Percentiles rank a stretch among this genome's conserved stretches.
These are phyloP conservation scores for Botrytis porri DNA, from an alignment of 2,329 filamentous ascomycete species.

Conservation along the genomic window DNA sequence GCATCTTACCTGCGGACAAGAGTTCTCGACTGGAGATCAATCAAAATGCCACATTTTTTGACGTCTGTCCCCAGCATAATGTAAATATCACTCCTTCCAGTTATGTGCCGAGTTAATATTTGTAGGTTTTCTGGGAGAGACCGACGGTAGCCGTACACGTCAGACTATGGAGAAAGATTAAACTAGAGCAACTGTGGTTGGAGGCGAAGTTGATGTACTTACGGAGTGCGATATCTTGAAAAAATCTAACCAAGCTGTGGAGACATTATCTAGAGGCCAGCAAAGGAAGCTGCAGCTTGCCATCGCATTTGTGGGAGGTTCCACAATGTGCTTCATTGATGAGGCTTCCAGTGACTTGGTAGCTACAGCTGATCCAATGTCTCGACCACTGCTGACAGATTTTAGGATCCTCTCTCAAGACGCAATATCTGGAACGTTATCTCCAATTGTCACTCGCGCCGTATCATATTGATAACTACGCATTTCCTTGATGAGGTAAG, in stretches of 20 bases:
- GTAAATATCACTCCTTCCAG: not conserved
- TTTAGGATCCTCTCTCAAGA: conserved; percentile 53
- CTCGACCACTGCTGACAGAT: not conserved
- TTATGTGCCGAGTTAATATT: not conserved
- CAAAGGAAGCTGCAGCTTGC: conserved; percentile 66
- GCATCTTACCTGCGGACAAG: not conserved
- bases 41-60: not conserved
- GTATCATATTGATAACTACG: conserved; percentile 46
- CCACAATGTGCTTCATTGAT: conserved; percentile 61
- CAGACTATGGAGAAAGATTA: conserved; percentile 59
- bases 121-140: conserved; percentile 56
- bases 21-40: not conserved
- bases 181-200: conserved; percentile 38
- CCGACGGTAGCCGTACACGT: conserved; percentile 63
- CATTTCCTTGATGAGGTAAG: not conserved
- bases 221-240: not conserved
- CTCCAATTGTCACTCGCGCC: conserved; percentile 56
- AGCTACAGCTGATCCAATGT: not conserved
- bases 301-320: conserved; percentile 66
- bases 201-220: conserved; percentile 37
- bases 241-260: conserved; percentile 38
- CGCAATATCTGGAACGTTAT: conserved; percentile 69
- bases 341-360: conserved; percentile 62
- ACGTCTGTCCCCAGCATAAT: not conserved
- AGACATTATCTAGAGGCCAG: conserved; percentile 62